These are phyloP conservation scores for Saccharomycopsis hybrid DNA, from an alignment of 1,139 yeast species.

Conservation along the genomic window DNA sequence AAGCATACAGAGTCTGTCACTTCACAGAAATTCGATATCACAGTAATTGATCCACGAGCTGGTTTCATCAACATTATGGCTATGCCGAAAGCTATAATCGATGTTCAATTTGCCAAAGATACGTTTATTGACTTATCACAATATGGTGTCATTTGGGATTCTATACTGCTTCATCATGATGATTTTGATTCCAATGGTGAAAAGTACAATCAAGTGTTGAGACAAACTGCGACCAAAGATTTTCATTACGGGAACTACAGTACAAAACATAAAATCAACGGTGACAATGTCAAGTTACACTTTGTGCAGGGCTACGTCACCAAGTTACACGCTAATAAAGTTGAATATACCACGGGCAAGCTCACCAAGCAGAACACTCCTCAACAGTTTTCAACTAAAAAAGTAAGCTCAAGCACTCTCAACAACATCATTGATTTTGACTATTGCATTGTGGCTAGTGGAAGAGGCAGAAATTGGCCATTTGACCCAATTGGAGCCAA, in stretches of 20 bases:
- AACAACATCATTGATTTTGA: constrained; percentile 36
- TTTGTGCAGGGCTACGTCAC: constrained; percentile 39
- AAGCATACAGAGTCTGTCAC: constrained; percentile 26
- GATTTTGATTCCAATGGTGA: background rate
- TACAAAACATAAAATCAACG: background rate
- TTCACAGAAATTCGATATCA: background rate
- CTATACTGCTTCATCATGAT: constrained; percentile 4
- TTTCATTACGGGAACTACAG: background rate
- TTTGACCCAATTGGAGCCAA: constrained; percentile 39
- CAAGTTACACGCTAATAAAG: constrained; percentile 29
- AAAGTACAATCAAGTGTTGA: constrained; percentile 1
- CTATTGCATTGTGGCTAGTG: constrained; percentile 44
- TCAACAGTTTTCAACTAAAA: background rate
- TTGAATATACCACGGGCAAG: constrained; percentile 23
- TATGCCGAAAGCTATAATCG: constrained; percentile 8
- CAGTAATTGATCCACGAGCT: constrained; percentile 3
- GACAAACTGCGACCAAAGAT: background rate
- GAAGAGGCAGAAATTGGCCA: constrained; percentile 49
- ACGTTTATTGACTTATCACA: constrained; percentile 27
- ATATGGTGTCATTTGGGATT: constrained; percentile 12
- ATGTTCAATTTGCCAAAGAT: constrained; percentile 22
- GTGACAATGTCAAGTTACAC: constrained; percentile 24
- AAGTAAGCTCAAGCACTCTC: background rate
- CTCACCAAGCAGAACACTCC: constrained; percentile 7
- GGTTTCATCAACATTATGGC: constrained; percentile 7